phyloP scores from a whole-genome alignment of 352 stramenopile species.

The Hyaloperonospora arabidopsidis region DNA sequence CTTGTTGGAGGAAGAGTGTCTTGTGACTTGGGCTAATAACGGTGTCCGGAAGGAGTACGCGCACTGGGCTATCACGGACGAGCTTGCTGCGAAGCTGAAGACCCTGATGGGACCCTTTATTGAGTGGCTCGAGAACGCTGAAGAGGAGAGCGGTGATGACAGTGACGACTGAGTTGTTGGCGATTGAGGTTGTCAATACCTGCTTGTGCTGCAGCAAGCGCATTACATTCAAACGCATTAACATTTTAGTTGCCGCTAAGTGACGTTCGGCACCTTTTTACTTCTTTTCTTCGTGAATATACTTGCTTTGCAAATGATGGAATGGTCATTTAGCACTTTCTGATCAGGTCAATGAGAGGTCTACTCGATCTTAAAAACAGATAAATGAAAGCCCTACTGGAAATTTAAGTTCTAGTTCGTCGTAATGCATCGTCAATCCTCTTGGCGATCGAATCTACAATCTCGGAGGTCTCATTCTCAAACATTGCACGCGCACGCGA shows the following conservation, averaged over 20 bases:
- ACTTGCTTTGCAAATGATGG: background rate
- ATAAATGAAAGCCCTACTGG: background rate
- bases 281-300: background rate
- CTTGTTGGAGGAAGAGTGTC: slow-evolving; percentile 91
- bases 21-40: slow-evolving; percentile 88
- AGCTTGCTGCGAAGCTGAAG: slow-evolving; percentile 81
- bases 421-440: slow-evolving; percentile 4
- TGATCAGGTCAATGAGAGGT: background rate
- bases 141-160: slow-evolving; percentile 86
- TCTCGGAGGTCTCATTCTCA: slow-evolving; percentile 33
- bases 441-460: slow-evolving; percentile 21
- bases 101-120: slow-evolving; percentile 90
- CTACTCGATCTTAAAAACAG: background rate
- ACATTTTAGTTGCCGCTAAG: no score
- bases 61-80: slow-evolving; percentile 84
- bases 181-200: slow-evolving; percentile 6
- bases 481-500: slow-evolving; percentile 16
- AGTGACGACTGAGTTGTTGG: slow-evolving; percentile 33
- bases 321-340: background rate
- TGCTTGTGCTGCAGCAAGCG: background rate
- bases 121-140: slow-evolving; percentile 95
- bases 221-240: no score
- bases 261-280: background rate
- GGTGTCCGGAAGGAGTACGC: slow-evolving; percentile 70
- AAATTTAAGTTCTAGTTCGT: slow-evolving; percentile 3